Conservation (phyloP, 108 stramenopile genomes). For the Seminavis robusta region DNA sequence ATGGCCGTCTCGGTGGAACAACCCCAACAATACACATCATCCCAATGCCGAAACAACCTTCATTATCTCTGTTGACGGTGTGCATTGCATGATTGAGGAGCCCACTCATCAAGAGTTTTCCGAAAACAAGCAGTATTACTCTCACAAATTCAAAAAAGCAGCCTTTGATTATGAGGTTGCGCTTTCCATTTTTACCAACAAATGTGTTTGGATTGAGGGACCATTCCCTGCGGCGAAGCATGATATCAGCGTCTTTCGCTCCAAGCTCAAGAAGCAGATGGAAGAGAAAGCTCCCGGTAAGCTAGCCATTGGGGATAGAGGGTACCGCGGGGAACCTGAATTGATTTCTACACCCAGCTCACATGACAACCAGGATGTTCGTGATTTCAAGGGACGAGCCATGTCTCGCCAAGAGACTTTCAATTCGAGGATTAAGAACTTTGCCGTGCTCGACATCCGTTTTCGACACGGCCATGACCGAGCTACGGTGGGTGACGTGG, state of each 20-base stretch:
- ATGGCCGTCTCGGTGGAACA: too few relatives aligned
- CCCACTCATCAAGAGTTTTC: too few relatives aligned
- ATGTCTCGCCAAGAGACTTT: constrained; percentile 7
- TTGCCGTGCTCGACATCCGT: not conserved
- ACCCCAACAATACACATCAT: too few relatives aligned
- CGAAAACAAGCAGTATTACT: constrained; percentile 12
- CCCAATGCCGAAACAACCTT: not conserved
- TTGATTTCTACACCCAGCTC: not conserved
- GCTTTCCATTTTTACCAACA: constrained; percentile 11
- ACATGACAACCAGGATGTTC: not conserved
- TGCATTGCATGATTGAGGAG: constrained; percentile 1
- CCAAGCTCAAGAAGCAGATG: not conserved
- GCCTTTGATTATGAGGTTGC: constrained; percentile 15
- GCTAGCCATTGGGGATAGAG: constrained; percentile 1
- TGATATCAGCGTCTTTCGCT: constrained; percentile 18
- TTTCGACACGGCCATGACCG: not conserved
- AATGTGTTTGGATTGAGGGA: constrained; percentile 20
- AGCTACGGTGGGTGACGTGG: too few relatives aligned
- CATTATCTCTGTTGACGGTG: constrained; percentile 2
- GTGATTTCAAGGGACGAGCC: not conserved
- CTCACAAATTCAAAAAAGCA: constrained; percentile 18
- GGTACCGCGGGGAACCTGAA: not conserved
- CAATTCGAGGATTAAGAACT: not conserved
- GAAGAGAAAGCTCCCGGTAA: not conserved
- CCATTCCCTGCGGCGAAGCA: constrained; percentile 18